Evolutionary conservation across 306 rosid species (phyloP).

Genomic region (Lablab purpureus): DNA sequence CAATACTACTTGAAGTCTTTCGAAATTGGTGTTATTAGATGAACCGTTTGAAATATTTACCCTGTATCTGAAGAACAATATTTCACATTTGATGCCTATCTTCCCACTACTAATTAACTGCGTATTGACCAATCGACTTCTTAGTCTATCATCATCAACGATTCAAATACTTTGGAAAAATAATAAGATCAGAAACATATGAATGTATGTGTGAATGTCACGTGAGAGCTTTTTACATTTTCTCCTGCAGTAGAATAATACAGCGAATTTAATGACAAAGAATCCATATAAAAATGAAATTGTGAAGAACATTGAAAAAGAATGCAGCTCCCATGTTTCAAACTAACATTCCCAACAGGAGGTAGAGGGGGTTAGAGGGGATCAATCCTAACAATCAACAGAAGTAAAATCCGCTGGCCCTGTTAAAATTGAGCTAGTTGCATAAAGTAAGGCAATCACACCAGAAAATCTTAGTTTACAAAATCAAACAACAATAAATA

Average conservation of each 20-base stretch:
- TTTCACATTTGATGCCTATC: no score
- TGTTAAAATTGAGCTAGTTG: slow-evolving; percentile 2
- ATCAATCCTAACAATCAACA: neutral
- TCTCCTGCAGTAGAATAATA: slow-evolving; percentile 7
- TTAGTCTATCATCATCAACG: neutral
- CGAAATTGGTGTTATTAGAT: neutral
- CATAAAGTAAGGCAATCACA: slow-evolving; percentile 19
- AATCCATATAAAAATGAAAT: slow-evolving; percentile 17
- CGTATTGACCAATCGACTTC: no score
- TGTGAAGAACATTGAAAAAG: neutral
- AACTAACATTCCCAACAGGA: neutral
- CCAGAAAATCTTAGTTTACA: slow-evolving; percentile 19
- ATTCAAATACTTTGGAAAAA: slow-evolving; percentile 7
- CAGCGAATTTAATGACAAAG: slow-evolving; percentile 16
- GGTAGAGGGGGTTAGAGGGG: neutral
- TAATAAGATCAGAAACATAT: neutral
- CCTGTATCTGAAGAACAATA: no score
- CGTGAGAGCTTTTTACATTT: neutral
- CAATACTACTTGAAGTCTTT: neutral
- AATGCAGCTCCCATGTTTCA: neutral
- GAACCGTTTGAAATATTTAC: no score
- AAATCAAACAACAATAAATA: slow-evolving; percentile 36
- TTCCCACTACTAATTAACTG: no score
- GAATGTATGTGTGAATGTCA: neutral
- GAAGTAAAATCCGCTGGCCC: neutral